Base-by-base conservation (phyloP, 108 stramenopile species). In the Ochromonas danica region DNA sequence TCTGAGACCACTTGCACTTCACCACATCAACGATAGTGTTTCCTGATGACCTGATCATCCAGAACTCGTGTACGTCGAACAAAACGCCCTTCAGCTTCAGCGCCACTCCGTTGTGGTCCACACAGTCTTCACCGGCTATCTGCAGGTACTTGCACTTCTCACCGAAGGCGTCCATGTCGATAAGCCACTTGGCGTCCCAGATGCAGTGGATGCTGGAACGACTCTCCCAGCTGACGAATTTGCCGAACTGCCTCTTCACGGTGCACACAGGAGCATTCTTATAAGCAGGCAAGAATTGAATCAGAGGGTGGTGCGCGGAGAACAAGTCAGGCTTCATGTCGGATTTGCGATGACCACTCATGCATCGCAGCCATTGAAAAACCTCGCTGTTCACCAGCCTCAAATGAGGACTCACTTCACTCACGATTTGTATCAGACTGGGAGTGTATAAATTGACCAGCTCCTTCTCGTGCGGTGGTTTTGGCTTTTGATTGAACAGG, bases 181-280 rank as follows among this genome's bases (percentile, higher is more conserved):
- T 67, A 35, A 14, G 27, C 63, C 63, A 67, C 35, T 67, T 67
- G 63, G 63, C 63, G 35, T 67, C 63, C 63, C 63, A 67, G 35
- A 67, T 67, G 63, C 63, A 67, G 63, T 67, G 63, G 35, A 67
- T 67, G 35, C 63, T 67, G 33, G 63, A 67, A 67, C 63, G 63
- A 67, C 63, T 67, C 63, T 67, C 63, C 63, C 63, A 67, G 35
- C 63, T 67, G 63, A 67, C 35, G 63, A 67, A 67, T 25, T 67
- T 67, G 63, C 63, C 63, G 35, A 67, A 67, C 63, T 35, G 35
- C 35, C 63, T 28, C 6, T 67, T 67, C 63, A 67, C 63, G 35
- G 63, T 36, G 25, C 63, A 67, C 25, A 35, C 33, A 36, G 63
- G 63, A 67, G 63, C 63, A 67, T 67, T 67, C 63, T 36, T 22